Evolutionary conservation across 768 basidiomycete species (phyloP).

Genomic region (Russula foetens): DNA sequence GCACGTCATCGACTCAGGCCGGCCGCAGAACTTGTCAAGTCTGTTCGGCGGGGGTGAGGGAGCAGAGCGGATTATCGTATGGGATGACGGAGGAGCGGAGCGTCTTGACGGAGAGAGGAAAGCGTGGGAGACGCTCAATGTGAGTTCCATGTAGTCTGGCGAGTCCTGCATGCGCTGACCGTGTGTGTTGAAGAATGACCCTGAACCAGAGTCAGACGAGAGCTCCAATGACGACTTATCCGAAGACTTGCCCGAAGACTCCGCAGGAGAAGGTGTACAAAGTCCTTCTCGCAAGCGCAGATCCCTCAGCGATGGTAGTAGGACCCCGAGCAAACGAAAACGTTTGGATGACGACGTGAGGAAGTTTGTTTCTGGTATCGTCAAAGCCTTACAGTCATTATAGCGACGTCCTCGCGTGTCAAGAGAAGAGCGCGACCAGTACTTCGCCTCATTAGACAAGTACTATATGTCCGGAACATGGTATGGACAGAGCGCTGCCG

Average conservation of each 20-base stretch:
- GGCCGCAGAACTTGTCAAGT: conserved; percentile 84
- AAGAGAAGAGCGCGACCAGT: conserved; percentile 57
- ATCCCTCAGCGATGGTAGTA: conserved; percentile 14
- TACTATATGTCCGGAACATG: conserved; percentile 83
- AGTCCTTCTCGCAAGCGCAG: conserved; percentile 47
- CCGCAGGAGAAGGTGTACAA: conserved; percentile 36
- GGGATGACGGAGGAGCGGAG: conserved; percentile 85
- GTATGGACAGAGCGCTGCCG: conserved; percentile 84
- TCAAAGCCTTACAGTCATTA: neutral
- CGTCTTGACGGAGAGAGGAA: conserved; percentile 60
- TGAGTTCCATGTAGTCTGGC: conserved; percentile 28
- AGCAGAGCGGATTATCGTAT: conserved; percentile 71
- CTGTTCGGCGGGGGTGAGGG: conserved; percentile 67
- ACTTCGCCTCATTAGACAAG: conserved; percentile 60
- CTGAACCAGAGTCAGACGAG: conserved; percentile 62
- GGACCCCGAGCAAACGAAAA: conserved; percentile 26
- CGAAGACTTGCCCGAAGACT: conserved; percentile 37
- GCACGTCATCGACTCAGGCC: conserved; percentile 91
- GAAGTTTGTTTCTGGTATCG: conserved; percentile 7
- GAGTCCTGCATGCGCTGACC: neutral
- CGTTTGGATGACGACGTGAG: conserved; percentile 37
- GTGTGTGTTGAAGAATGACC: conserved; percentile 52
- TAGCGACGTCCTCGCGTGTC: conserved; percentile 53
- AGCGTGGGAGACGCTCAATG: conserved; percentile 81
- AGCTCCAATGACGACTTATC: conserved; percentile 40